Base-by-base conservation (phyloP, 805 yeast species). In the Starmerella ratchasimensis region DNA sequence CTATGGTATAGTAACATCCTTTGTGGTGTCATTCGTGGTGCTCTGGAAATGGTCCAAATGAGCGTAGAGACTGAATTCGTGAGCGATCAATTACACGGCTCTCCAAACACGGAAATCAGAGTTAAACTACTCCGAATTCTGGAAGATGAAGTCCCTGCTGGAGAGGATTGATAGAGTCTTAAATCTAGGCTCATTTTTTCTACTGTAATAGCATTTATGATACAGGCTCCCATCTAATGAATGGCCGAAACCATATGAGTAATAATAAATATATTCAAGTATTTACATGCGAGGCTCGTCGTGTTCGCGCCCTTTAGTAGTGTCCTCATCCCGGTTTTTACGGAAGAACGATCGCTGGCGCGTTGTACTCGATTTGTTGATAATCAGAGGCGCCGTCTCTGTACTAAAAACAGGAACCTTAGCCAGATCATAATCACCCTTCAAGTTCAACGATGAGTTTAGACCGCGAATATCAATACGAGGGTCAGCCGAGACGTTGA, bases 131-230 rank as follows among this genome's bases (percentile, higher is more conserved):
- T 74, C 33, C 76, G 69, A 50, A 69, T 83, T 2, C 62, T 88
- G 48, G 83, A 80, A 53, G 98, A 90, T 55, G 98, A 90, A 61
- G 78, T 90, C 31, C 98, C 98, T 11, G 93, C 93, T 5, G 98
- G 97, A 18, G 97, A 90, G 58, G 95, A 86, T 46, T 78, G 31
- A 6, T 8, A 30, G 6, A 30, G 7, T 14, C 7, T 19, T 10
- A n/a, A n/a, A n/a, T n/a, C n/a, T n/a, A n/a, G n/a, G n/a, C n/a
- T n/a, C n/a, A n/a, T n/a, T n/a, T n/a, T n/a, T n/a, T n/a, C n/a
- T n/a, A n/a, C n/a, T n/a, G n/a, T n/a, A n/a, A n/a, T n/a, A n/a
- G n/a, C n/a, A n/a, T n/a, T n/a, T n/a, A n/a, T n/a, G n/a, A n/a
- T n/a, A n/a, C n/a, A n/a, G n/a, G n/a, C n/a, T n/a, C n/a, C n/a